Evolutionary conservation across 805 yeast species (phyloP).

Genomic region (Candida coquimbonensis): DNA sequence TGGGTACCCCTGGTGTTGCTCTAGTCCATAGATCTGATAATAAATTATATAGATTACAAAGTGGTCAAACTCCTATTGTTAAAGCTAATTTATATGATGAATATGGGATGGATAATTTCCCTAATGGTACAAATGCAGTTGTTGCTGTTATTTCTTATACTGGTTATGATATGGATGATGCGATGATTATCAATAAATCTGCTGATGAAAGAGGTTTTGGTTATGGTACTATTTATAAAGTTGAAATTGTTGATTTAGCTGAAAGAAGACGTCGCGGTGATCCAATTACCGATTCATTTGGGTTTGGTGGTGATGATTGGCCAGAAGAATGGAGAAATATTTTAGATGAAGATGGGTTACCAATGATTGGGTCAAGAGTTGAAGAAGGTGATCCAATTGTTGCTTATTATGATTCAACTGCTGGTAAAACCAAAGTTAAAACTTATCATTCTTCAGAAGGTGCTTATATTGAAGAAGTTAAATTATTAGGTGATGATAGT

Average conservation of each 20-base stretch:
- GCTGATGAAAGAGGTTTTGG: conserved; percentile 98
- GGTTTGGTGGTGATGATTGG: conserved; percentile 90
- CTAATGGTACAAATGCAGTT: conserved; percentile 96
- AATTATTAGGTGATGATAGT: conserved; percentile 77
- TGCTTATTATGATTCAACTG: conserved; percentile 86
- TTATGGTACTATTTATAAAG: conserved; percentile 93
- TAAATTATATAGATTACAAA: conserved; percentile 84
- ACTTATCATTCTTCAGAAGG: conserved; percentile 93
- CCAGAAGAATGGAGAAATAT: conserved; percentile 86
- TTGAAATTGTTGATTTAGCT: conserved; percentile 81
- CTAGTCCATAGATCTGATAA: conserved; percentile 88
- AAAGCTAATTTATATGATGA: conserved; percentile 90
- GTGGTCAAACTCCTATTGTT: conserved; percentile 96
- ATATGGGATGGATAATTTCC: conserved; percentile 97
- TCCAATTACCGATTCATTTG: conserved; percentile 89
- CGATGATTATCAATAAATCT: conserved; percentile 95
- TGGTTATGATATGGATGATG: conserved; percentile 99
- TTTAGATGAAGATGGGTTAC: conserved; percentile 89
- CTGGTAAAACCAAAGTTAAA: conserved; percentile 86
- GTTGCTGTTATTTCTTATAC: conserved; percentile 98
- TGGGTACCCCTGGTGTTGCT: conserved; percentile 99
- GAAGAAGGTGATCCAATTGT: conserved; percentile 95
- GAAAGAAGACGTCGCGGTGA: conserved; percentile 82
- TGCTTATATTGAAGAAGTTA: conserved; percentile 92
- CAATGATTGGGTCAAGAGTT: conserved; percentile 78